These are phyloP conservation scores for Colletotrichum sp. DNA, from an alignment of 2,329 filamentous ascomycete genomes.

Conservation along the genomic window DNA sequence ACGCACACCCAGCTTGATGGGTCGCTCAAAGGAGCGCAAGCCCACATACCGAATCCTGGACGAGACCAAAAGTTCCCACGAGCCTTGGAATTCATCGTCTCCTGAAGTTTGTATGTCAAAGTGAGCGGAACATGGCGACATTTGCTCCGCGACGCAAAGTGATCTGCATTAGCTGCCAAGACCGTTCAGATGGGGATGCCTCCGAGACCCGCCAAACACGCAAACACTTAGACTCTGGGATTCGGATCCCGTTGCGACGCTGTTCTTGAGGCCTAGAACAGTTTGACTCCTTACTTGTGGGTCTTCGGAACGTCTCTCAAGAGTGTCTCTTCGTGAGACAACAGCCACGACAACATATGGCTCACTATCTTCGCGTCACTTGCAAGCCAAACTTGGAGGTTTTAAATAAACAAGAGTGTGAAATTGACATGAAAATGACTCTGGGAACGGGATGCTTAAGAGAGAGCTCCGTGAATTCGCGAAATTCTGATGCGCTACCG, in stretches of 20 bases:
- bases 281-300: neutral
- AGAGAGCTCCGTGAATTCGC: neutral
- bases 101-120: accelerated
- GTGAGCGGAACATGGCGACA: neutral
- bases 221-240: neutral
- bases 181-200: neutral
- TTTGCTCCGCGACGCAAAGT: neutral
- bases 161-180: neutral
- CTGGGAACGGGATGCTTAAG: neutral
- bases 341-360: neutral
- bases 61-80: accelerated
- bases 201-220: neutral
- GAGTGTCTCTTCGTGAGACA: neutral
- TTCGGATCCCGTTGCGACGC: neutral
- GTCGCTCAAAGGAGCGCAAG: no score
- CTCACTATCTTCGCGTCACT: no score
- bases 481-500: neutral
- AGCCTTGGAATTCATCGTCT: neutral
- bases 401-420: no score
- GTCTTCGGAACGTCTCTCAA: neutral
- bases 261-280: neutral
- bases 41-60: neutral
- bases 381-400: no score
- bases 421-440: no score
- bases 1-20: no score